Percentiles rank a stretch among this genome's conserved stretches.
Conservation (phyloP, 768 basidiomycete genomes). For the Leccinellum albellum region DNA sequence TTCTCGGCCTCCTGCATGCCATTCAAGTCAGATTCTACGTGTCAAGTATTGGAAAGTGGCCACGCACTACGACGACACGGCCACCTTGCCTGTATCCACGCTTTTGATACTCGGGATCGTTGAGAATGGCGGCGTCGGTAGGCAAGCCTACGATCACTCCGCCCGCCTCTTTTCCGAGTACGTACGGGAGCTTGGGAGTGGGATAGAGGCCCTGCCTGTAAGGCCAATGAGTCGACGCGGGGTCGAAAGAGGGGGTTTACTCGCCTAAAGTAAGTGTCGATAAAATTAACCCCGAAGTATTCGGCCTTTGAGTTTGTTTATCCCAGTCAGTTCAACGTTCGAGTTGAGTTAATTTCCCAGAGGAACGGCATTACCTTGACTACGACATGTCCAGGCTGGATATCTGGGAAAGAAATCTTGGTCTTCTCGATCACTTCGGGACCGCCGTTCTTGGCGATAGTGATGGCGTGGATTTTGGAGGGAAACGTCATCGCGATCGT, state of each 20-base stretch:
- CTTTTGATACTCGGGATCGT: conserved; percentile 59
- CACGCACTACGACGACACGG: conserved; percentile 64
- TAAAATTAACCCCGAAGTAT: conserved; percentile 83
- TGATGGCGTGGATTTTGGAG: conserved; percentile 63
- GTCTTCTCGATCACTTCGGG: conserved; percentile 73
- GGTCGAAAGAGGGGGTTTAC: conserved; percentile 3
- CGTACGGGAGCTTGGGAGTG: conserved; percentile 52
- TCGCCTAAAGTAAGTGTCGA: conserved; percentile 78
- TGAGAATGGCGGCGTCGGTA: conserved; percentile 55
- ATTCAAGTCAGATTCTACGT: not conserved
- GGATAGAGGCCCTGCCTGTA: conserved; percentile 64
- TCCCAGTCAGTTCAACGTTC: not conserved
- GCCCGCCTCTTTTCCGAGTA: conserved; percentile 74
- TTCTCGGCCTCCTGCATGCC: conserved; percentile 41
- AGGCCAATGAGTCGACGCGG: not conserved
- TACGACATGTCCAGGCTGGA: conserved; percentile 56
- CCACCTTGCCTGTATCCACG: conserved; percentile 66
- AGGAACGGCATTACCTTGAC: conserved; percentile 28
- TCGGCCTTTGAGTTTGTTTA: conserved; percentile 45
- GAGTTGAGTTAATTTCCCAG: not conserved
- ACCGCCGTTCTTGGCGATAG: conserved; percentile 70
- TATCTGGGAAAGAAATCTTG: conserved; percentile 62
- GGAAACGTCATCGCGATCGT: conserved; percentile 50
- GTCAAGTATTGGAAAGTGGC: not conserved
- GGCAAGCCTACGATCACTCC: conserved; percentile 77